Conservation (phyloP, 805 yeast species). For the Saccharomycopsis fibuligera region DNA sequence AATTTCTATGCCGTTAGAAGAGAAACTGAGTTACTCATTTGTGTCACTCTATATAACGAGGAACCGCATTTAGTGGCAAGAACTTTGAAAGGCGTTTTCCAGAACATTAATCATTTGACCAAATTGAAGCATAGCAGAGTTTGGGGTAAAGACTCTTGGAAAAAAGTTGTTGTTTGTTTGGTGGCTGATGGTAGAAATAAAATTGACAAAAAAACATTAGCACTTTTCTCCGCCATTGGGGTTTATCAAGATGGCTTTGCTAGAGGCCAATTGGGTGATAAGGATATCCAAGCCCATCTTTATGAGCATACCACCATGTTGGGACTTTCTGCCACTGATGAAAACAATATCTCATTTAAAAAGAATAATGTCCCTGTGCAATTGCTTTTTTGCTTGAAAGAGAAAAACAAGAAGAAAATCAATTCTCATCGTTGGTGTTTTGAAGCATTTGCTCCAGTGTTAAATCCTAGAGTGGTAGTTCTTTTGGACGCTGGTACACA, state of each 20-base stretch:
- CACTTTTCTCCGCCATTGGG: constrained; percentile 79
- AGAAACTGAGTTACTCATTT: constrained; percentile 77
- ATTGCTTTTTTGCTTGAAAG: constrained; percentile 83
- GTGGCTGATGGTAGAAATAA: constrained; percentile 91
- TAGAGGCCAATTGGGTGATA: constrained; percentile 78
- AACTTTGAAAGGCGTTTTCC: constrained; percentile 85
- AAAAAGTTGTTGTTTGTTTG: constrained; percentile 81
- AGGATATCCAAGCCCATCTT: constrained; percentile 75
- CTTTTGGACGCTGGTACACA: constrained; percentile 92
- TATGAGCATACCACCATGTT: constrained; percentile 92
- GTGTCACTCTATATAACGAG: constrained; percentile 87
- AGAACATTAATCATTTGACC: constrained; percentile 70
- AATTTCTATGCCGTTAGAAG: constrained; percentile 71
- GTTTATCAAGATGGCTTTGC: constrained; percentile 95
- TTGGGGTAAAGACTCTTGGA: constrained; percentile 78
- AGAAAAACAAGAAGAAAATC: constrained; percentile 80
- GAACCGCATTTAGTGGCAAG: constrained; percentile 75
- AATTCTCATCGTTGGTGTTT: constrained; percentile 97
- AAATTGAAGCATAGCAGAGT: constrained; percentile 54
- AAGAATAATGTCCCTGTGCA: constrained; percentile 78
- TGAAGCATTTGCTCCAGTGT: constrained; percentile 80
- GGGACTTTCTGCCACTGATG: constrained; percentile 42
- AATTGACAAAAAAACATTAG: constrained; percentile 70
- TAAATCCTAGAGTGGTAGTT: constrained; percentile 78
- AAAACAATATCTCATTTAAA: constrained; percentile 49